Evolutionary conservation across 2,329 filamentous ascomycete genomes (phyloP).

Genomic region (Drechslera avenae): DNA sequence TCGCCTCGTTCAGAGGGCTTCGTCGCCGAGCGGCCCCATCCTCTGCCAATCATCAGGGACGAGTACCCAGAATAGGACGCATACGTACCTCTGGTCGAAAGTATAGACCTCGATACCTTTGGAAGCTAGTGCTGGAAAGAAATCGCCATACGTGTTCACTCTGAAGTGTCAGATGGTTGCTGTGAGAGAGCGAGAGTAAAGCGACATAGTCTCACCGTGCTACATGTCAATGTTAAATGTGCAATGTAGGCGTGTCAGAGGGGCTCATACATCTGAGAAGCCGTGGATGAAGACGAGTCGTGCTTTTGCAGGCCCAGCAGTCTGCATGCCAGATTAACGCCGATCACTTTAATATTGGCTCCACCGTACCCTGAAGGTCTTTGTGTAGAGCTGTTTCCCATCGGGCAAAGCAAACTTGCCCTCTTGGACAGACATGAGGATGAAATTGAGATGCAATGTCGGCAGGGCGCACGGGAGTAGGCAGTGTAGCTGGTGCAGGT

Average conservation of each 20-base stretch:
- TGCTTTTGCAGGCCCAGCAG: slow-evolving; percentile 64
- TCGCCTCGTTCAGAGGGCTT: slow-evolving; percentile 68
- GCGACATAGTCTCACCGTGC: slow-evolving; percentile 16
- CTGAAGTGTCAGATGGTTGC: slow-evolving; percentile 23
- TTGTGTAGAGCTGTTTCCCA: slow-evolving; percentile 63
- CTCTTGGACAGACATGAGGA: slow-evolving; percentile 54
- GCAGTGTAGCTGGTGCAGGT: background rate
- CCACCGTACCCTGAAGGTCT: slow-evolving; percentile 61
- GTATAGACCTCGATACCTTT: slow-evolving; percentile 75
- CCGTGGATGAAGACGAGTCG: slow-evolving; percentile 85
- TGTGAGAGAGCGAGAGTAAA: background rate
- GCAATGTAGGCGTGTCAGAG: background rate
- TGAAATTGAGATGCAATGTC: background rate
- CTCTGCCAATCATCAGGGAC: slow-evolving; percentile 50
- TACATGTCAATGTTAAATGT: slow-evolving; percentile 7
- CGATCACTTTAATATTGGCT: slow-evolving; percentile 6
- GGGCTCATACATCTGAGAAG: slow-evolving; percentile 67
- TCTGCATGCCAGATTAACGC: slow-evolving; percentile 49
- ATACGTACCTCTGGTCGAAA: slow-evolving; percentile 72
- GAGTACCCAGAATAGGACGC: background rate
- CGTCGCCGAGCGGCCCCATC: slow-evolving; percentile 79
- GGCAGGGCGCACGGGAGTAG: background rate
- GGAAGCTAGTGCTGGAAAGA: slow-evolving; percentile 73
- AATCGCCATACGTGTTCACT: slow-evolving; percentile 73
- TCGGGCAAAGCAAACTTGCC: slow-evolving; percentile 58